Evolutionary conservation across 768 basidiomycete genomes (phyloP).

Genomic region (Chalciporus sphaerocephalus): DNA sequence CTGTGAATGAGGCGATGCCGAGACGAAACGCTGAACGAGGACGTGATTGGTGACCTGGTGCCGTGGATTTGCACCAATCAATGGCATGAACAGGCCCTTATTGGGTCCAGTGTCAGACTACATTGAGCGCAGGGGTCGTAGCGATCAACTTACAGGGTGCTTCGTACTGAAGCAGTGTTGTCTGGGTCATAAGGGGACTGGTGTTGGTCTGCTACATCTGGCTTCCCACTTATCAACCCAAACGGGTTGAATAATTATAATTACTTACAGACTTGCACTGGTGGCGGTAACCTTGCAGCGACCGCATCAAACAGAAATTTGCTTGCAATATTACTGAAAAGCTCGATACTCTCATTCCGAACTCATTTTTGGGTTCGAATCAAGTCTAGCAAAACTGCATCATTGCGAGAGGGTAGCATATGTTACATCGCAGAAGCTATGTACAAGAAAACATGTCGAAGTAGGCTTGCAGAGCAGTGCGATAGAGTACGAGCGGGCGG

Average conservation of each 20-base stretch:
- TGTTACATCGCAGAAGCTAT: constrained; percentile 31
- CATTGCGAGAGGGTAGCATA: constrained; percentile 6
- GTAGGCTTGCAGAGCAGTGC: constrained; percentile 20
- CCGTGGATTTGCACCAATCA: constrained; percentile 84
- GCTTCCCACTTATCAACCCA: constrained; percentile 11
- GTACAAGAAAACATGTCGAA: constrained; percentile 28
- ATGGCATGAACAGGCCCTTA: constrained; percentile 82
- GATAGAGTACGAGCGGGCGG: constrained; percentile 14
- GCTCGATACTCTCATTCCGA: too few relatives aligned
- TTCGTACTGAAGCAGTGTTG: constrained; percentile 75
- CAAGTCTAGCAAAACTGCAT: constrained; percentile 7
- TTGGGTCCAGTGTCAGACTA: constrained; percentile 23
- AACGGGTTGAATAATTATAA: background rate
- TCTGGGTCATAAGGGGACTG: constrained; percentile 53
- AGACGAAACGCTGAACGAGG: constrained; percentile 78
- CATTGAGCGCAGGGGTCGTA: background rate
- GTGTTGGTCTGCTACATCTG: constrained; percentile 17
- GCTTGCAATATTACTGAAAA: too few relatives aligned
- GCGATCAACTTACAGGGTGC: constrained; percentile 65
- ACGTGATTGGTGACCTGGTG: constrained; percentile 67
- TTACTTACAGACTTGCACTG: background rate
- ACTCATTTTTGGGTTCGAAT: too few relatives aligned
- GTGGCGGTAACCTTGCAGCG: too few relatives aligned
- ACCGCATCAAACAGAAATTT: too few relatives aligned
- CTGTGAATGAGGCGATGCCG: constrained; percentile 79